Evolutionary conservation across 306 rosid genomes (phyloP).

Genomic region (Cicer chorassanicum): DNA sequence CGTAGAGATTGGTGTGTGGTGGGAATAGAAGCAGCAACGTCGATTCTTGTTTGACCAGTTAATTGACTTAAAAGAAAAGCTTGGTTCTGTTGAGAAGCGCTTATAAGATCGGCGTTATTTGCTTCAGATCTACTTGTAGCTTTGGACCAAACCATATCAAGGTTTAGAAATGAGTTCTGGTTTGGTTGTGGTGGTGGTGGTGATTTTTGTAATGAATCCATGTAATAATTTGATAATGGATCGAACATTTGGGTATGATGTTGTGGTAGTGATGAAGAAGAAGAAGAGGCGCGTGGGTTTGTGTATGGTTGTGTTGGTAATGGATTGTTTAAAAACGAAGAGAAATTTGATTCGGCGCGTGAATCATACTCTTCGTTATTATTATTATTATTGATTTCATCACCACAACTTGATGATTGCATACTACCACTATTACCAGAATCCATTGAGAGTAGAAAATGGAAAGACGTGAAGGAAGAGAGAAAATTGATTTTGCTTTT

Average conservation of each 20-base stretch:
- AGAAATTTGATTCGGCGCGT: slow-evolving; percentile 62
- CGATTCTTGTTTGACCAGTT: slow-evolving; percentile 43
- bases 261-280: slow-evolving; percentile 4
- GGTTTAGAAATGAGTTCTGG: slow-evolving; percentile 52
- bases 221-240: slow-evolving; percentile 60
- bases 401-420: slow-evolving; percentile 92
- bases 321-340: slow-evolving; percentile 54
- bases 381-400: slow-evolving; percentile 36
- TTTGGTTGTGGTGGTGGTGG: slow-evolving; percentile 23
- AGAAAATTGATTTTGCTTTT: not conserved
- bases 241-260: slow-evolving; percentile 49
- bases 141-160: slow-evolving; percentile 66
- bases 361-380: slow-evolving; percentile 69
- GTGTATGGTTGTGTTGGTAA: not conserved
- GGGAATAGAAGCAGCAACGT: slow-evolving; percentile 34
- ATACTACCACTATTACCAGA: slow-evolving; percentile 86
- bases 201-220: slow-evolving; percentile 56
- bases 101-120: slow-evolving; percentile 51
- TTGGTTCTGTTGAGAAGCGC: slow-evolving; percentile 43
- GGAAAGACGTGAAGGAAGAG: slow-evolving; percentile 24
- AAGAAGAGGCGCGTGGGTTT: not conserved
- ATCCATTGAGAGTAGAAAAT: slow-evolving; percentile 61
- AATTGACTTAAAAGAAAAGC: slow-evolving; percentile 52
- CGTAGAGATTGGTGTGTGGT: slow-evolving; percentile 44
- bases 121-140: slow-evolving; percentile 59